phyloP scores from a whole-genome alignment of 371 early-diverging fungal genomes.

The Mortierella sp. region DNA sequence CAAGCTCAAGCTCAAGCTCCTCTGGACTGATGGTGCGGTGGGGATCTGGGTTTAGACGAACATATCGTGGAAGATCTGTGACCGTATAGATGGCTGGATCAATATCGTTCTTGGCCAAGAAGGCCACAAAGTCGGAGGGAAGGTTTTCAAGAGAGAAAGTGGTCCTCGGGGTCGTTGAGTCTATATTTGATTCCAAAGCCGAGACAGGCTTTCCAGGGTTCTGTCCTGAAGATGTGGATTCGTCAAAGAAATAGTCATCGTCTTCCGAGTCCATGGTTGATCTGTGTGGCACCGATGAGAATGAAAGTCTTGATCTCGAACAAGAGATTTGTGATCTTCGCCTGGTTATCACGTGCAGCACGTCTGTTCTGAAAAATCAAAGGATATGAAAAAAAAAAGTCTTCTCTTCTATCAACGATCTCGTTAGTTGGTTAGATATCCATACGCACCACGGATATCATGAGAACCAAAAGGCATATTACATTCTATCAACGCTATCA shows the following conservation, averaged over 20 bases:
- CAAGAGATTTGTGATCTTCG: background rate
- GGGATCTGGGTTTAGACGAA: conserved; percentile 69
- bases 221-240: background rate
- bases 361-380: too few species aligned
- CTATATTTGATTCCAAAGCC: background rate
- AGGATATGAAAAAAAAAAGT: too few species aligned
- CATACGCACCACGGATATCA: too few species aligned
- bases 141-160: conserved; percentile 59
- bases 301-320: background rate
- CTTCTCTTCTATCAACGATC: too few species aligned
- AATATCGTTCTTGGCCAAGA: conserved; percentile 72
- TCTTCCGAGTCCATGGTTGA: conserved; percentile 31
- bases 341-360: background rate
- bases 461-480: too few species aligned
- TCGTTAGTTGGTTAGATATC: too few species aligned
- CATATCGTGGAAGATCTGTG: conserved; percentile 72
- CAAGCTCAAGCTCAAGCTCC: conserved; percentile 58
- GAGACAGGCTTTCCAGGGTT: background rate
- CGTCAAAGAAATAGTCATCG: conserved; percentile 10
- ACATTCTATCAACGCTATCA: too few species aligned
- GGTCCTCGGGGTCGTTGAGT: conserved; percentile 1
- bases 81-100: conserved; percentile 72
- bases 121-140: conserved; percentile 66
- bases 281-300: too few species aligned
- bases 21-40: conserved; percentile 53